A percentile compares a stretch with the other conserved stretches of the same genome.
phyloP scores from a whole-genome alignment of 2,329 filamentous ascomycete species.

The Plectosphaerella cucumerina region DNA sequence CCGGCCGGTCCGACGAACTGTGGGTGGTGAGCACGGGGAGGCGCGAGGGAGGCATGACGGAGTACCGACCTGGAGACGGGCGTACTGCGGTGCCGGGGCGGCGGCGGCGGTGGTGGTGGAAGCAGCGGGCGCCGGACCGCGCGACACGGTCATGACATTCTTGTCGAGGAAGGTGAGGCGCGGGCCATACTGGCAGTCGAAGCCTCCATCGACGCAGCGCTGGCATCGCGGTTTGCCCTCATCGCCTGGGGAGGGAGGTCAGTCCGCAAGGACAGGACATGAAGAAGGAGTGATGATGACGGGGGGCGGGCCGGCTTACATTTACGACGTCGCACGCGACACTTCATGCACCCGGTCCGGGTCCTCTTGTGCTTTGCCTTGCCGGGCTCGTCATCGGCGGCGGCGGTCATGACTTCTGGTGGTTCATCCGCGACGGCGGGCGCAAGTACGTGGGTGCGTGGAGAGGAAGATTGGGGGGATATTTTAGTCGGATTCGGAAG shows the following conservation, averaged over 20 bases:
- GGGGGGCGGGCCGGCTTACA: constrained; percentile 28
- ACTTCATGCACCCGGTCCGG: constrained; percentile 43
- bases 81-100: constrained; percentile 7
- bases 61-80: constrained; percentile 11
- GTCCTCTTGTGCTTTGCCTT: constrained; percentile 19
- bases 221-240: constrained; percentile 45
- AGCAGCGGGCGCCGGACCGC: neutral
- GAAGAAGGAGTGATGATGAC: neutral
- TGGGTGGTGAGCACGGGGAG: neutral
- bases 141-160: constrained; percentile 36
- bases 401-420: constrained; percentile 7
- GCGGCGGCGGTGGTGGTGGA: constrained; percentile 4
- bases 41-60: neutral
- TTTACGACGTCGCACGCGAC: constrained; percentile 42
- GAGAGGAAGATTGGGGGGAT: constrained; percentile 6
- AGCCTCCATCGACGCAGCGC: constrained; percentile 39
- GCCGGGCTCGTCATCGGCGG: constrained; percentile 3
- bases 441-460: neutral
- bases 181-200: constrained; percentile 44
- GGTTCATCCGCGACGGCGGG: neutral
- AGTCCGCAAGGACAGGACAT: neutral
- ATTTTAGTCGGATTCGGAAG: constrained; percentile 13
- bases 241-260: constrained; percentile 33
- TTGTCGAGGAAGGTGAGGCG: constrained; percentile 43
- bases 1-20: constrained; percentile 7